Conservation (phyloP, 2,329 filamentous ascomycete genomes). For the Aspergillus vadensis region DNA sequence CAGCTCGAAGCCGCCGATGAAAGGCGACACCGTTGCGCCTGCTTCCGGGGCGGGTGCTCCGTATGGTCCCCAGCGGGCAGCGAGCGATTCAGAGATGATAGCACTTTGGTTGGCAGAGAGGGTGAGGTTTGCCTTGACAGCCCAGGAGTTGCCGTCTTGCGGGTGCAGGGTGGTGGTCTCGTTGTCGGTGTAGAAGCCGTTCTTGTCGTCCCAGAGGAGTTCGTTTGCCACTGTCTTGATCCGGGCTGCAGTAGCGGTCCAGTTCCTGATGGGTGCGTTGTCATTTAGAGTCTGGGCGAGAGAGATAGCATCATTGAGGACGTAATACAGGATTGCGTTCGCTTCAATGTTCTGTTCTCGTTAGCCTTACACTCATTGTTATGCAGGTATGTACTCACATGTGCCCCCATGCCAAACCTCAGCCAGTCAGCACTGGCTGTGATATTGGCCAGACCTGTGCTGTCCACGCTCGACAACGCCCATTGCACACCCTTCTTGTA, state of each 20-base stretch:
- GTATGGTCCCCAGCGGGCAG: conserved; percentile 46
- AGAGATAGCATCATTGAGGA: conserved; percentile 25
- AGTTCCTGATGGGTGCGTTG: conserved; percentile 16
- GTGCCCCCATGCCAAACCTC: conserved; percentile 53
- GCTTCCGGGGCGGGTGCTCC: conserved; percentile 51
- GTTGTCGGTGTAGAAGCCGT: conserved; percentile 32
- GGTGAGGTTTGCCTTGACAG: conserved; percentile 38
- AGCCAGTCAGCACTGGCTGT: conserved; percentile 51
- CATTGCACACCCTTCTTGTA: conserved; percentile 49
- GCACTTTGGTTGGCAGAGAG: conserved; percentile 25
- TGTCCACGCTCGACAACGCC: conserved; percentile 46
- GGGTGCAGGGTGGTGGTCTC: conserved; percentile 32
- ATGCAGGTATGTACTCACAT: conserved; percentile 30
- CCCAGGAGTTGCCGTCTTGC: conserved; percentile 44
- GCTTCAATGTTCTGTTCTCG: conserved; percentile 32
- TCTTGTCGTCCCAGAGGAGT: conserved; percentile 29
- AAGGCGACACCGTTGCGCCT: conserved; percentile 44
- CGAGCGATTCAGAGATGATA: conserved; percentile 41
- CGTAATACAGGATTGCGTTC: conserved; percentile 49
- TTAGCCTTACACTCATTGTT: not conserved
- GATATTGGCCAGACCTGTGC: conserved; percentile 50
- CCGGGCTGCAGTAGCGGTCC: conserved; percentile 21
- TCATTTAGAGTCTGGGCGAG: conserved; percentile 27
- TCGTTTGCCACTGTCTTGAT: conserved; percentile 31
- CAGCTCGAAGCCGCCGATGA: conserved; percentile 47